phyloP scores from a whole-genome alignment of 768 basidiomycete genomes.

The Sarcodon sp. region DNA sequence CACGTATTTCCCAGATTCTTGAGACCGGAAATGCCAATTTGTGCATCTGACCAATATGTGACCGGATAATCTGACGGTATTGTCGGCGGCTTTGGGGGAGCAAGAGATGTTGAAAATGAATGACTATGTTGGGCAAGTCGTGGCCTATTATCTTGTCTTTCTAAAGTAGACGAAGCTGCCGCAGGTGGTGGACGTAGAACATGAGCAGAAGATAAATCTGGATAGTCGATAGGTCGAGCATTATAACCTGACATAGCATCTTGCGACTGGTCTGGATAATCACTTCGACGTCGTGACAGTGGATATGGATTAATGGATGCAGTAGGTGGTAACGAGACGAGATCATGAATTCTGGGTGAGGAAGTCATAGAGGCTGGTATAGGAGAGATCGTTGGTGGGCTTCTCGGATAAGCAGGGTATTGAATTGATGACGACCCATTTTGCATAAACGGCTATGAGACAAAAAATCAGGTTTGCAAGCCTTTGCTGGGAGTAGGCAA shows the following conservation, averaged over 20 bases:
- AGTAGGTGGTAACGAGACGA: conserved; percentile 59
- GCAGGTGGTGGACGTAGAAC: conserved; percentile 71
- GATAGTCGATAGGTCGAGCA: conserved; percentile 64
- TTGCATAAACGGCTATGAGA: conserved; percentile 12
- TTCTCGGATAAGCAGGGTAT: conserved; percentile 30
- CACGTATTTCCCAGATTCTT: conserved; percentile 97
- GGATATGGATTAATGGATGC: conserved; percentile 77
- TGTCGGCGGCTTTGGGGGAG: conserved; percentile 46
- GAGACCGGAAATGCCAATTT: conserved; percentile 72
- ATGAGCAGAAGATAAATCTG: conserved; percentile 48
- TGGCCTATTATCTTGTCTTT: conserved; percentile 67
- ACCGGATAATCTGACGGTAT: conserved; percentile 73
- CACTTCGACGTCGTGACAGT: conserved; percentile 57
- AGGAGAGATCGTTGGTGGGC: conserved; percentile 12
- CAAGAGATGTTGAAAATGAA: conserved; percentile 18
- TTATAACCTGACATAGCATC: conserved; percentile 39
- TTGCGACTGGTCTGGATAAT: conserved; percentile 71
- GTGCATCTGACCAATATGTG: conserved; percentile 71
- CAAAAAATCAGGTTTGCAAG: background rate
- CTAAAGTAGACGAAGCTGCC: conserved; percentile 54
- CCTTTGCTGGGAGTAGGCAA: background rate
- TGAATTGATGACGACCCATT: conserved; percentile 35
- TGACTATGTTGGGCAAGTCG: conserved; percentile 26
- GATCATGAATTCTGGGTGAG: conserved; percentile 22
- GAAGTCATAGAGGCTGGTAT: conserved; percentile 22